Conservation (phyloP, 768 basidiomycete genomes). For the Leccinellum rugosiceps region DNA sequence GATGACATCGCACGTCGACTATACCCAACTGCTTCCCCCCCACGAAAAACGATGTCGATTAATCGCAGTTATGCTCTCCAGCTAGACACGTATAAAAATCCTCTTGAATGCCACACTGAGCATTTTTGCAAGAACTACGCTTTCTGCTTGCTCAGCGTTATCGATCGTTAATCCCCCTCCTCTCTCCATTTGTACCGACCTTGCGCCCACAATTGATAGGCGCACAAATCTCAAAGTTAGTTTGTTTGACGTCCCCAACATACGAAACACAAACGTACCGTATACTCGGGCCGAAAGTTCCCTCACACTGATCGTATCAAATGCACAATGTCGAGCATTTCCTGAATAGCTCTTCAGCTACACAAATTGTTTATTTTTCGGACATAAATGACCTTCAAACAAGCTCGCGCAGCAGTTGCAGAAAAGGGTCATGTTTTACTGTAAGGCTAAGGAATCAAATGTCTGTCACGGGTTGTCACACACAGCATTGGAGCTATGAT, state of each 20-base stretch:
- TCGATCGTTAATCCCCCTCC: not conserved
- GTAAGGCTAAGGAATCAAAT: no score
- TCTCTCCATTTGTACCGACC: not conserved
- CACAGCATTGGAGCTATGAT: no score
- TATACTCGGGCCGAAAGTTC: not conserved
- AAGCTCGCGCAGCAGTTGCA: not conserved
- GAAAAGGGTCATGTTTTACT: no score
- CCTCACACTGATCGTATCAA: not conserved
- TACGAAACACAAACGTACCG: not conserved
- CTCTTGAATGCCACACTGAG: no score
- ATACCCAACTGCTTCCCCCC: no score
- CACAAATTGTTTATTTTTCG: no score
- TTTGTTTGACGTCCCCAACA: not conserved
- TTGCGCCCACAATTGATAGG: not conserved
- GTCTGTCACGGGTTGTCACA: no score
- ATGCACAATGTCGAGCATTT: not conserved
- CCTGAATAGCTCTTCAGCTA: not conserved
- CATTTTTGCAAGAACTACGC: no score
- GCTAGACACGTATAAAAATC: not conserved
- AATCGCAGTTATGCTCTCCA: no score
- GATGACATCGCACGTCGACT: not conserved
- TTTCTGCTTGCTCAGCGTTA: not conserved
- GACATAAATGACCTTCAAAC: not conserved
- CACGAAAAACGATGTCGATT: no score
- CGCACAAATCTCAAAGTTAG: not conserved